Conservation (phyloP, 306 rosid genomes). For the Begonia fuchsioides region DNA sequence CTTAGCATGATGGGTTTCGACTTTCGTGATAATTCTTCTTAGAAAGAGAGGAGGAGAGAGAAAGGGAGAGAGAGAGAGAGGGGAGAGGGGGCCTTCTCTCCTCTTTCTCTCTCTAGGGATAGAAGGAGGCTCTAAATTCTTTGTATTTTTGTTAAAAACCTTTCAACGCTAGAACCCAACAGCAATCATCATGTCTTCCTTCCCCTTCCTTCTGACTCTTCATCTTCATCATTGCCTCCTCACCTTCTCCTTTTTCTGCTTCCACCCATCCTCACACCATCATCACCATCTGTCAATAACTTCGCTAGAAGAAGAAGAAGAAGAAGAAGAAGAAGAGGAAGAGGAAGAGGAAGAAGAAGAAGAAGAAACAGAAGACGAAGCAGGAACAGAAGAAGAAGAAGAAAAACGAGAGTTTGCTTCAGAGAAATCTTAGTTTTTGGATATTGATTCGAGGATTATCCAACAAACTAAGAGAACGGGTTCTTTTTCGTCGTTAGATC, state of each 20-base stretch:
- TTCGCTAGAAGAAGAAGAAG: constrained; percentile 10
- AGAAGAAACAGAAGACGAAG: no score
- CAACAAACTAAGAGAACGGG: constrained; percentile 6
- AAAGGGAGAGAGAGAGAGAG: constrained; percentile 6
- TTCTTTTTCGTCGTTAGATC: constrained; percentile 22
- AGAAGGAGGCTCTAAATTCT: constrained; percentile 34
- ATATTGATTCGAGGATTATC: constrained; percentile 1
- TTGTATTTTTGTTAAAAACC: constrained; percentile 56
- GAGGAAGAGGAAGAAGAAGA: neutral
- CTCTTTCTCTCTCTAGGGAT: constrained; percentile 10
- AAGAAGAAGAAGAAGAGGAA: constrained; percentile 3
- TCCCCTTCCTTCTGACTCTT: constrained; percentile 20
- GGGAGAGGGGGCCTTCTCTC: constrained; percentile 15
- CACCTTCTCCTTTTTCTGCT: constrained; percentile 24
- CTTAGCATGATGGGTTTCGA: constrained; percentile 13
- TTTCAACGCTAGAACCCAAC: constrained; percentile 45
- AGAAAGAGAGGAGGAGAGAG: no score
- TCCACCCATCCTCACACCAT: constrained; percentile 21
- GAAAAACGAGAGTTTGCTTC: constrained; percentile 6
- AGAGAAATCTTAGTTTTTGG: constrained; percentile 26
- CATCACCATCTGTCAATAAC: constrained; percentile 12
- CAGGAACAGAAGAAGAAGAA: no score
- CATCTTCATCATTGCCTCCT: constrained; percentile 63
- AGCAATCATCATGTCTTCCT: constrained; percentile 56
- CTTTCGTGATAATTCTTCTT: constrained; percentile 2